Evolutionary conservation across 2,329 filamentous ascomycete species (phyloP).

Genomic region (Neofusicoccum ribis): DNA sequence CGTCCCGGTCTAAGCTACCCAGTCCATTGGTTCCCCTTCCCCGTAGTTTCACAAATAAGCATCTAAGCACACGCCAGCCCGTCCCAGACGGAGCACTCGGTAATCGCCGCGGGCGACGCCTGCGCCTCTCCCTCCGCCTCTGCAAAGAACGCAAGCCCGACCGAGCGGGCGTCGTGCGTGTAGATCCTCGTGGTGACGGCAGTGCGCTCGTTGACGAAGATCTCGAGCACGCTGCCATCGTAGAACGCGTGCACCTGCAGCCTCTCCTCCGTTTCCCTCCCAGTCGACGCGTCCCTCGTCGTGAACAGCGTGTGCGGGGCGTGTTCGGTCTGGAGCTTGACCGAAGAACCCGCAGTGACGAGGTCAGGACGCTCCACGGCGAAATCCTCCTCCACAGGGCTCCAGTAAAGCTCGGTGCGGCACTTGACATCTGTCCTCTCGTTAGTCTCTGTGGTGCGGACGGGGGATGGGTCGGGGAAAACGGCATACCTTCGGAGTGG

Average conservation of each 20-base stretch:
- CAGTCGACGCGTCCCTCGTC: constrained; percentile 17
- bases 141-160: constrained; percentile 27
- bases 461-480: background rate
- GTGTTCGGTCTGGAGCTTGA: constrained; percentile 30
- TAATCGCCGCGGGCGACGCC: background rate
- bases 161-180: constrained; percentile 31
- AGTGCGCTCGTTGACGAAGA: constrained; percentile 39
- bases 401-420: constrained; percentile 44
- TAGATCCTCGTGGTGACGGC: constrained; percentile 20
- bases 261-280: constrained; percentile 26
- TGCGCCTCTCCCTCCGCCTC: constrained; percentile 17
- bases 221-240: constrained; percentile 41
- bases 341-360: constrained; percentile 28
- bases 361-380: constrained; percentile 42
- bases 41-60: background rate
- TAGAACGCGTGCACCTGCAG: constrained; percentile 45
- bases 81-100: constrained; percentile 3
- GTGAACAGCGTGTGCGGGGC: constrained; percentile 53
- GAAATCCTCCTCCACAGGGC: constrained; percentile 42
- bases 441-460: background rate
- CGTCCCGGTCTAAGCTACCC: background rate
- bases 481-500: constrained; percentile 25
- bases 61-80: constrained; percentile 2
- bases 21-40: background rate
- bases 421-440: constrained; percentile 27